Conservation (phyloP, 2,329 filamentous ascomycete genomes). For the Ilyonectria mors-panacis region DNA sequence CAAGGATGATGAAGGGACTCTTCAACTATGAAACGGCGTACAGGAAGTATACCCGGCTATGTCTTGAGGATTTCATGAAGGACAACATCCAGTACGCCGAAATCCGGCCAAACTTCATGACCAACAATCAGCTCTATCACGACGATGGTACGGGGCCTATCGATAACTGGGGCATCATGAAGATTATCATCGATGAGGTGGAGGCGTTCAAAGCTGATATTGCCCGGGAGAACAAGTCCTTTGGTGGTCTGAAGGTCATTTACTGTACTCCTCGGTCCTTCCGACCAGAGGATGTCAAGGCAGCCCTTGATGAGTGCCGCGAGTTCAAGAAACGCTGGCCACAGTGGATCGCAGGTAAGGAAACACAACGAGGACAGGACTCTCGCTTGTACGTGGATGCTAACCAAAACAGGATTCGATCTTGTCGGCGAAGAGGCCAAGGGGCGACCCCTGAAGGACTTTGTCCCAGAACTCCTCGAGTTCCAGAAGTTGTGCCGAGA, state of each 20-base stretch:
- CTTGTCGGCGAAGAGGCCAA: conserved; percentile 78
- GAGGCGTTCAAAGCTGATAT: conserved; percentile 59
- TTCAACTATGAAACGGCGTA: conserved; percentile 78
- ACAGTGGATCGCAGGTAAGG: conserved; percentile 74
- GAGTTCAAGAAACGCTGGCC: conserved; percentile 70
- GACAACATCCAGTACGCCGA: conserved; percentile 81
- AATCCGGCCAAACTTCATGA: conserved; percentile 79
- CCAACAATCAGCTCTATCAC: conserved; percentile 71
- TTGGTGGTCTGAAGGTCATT: conserved; percentile 78
- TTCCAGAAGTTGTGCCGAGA: conserved; percentile 68
- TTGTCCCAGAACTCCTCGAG: conserved; percentile 67
- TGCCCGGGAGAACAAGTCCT: conserved; percentile 54
- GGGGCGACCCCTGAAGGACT: conserved; percentile 71
- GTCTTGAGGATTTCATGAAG: conserved; percentile 72
- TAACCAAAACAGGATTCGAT: conserved; percentile 70
- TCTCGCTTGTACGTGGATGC: not conserved
- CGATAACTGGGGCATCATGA: conserved; percentile 72
- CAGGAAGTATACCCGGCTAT: conserved; percentile 70
- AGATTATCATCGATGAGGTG: conserved; percentile 71
- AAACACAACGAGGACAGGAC: not conserved
- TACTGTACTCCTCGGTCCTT: conserved; percentile 80
- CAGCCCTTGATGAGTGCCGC: conserved; percentile 73
- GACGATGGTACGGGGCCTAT: conserved; percentile 69
- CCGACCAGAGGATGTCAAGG: conserved; percentile 59
- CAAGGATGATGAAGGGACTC: conserved; percentile 80